These are phyloP conservation scores for Fibroporia radiculosa DNA, from an alignment of 768 basidiomycete species.

Conservation along the genomic window DNA sequence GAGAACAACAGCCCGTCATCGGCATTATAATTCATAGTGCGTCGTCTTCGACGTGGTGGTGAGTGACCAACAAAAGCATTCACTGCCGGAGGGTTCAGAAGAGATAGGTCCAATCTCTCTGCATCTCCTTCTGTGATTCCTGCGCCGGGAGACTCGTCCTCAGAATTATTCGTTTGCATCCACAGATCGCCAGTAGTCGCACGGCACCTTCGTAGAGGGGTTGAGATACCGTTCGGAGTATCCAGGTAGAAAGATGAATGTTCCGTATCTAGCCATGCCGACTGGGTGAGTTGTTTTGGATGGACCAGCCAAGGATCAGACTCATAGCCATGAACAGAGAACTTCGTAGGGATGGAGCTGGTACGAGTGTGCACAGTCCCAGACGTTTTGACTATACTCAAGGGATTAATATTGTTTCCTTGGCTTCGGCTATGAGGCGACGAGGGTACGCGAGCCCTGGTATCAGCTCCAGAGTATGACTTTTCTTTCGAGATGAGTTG, in stretches of 20 bases:
- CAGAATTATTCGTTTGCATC: not conserved
- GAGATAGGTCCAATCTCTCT: not conserved
- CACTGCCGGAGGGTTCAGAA: not conserved
- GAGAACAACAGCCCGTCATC: conserved; percentile 23
- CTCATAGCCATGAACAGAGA: conserved; percentile 10
- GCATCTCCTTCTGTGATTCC: not conserved
- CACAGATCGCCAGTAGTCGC: conserved; percentile 8
- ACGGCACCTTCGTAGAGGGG: conserved; percentile 17
- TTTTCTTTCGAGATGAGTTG: not conserved
- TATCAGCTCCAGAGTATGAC: no score
- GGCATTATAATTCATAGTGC: conserved; percentile 19
- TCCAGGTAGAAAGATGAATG: conserved; percentile 17
- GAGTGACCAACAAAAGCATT: conserved; percentile 1
- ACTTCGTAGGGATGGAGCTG: conserved; percentile 17
- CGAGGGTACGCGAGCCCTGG: no score
- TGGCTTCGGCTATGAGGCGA: no score
- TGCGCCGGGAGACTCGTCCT: not conserved
- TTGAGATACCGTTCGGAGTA: conserved; percentile 15
- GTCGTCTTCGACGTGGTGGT: conserved; percentile 17
- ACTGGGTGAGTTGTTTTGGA: conserved; percentile 19
- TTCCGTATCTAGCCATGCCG: conserved; percentile 2
- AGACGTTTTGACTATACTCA: not conserved
- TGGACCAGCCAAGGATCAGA: conserved; percentile 23
- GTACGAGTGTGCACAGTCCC: conserved; percentile 15
- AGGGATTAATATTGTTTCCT: not conserved